A percentile compares a stretch with the other conserved stretches of the same genome.
These are phyloP conservation scores for Orbilia brochopaga DNA, from an alignment of 2,329 filamentous ascomycete genomes.

Conservation along the genomic window DNA sequence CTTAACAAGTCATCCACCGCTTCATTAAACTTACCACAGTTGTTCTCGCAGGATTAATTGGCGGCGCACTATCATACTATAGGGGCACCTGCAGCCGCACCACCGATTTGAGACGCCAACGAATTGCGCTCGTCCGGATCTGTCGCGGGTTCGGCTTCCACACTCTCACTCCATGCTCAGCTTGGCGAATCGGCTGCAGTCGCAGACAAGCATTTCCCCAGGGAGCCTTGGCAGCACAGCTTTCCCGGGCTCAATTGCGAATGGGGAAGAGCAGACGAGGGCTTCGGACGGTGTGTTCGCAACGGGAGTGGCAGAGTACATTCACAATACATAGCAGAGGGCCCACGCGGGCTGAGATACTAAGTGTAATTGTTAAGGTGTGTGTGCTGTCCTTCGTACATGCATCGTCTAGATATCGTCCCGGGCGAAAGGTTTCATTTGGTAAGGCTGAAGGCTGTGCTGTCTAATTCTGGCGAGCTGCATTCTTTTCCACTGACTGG, in stretches of 20 bases:
- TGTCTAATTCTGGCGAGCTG: too few species aligned
- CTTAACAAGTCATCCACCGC: too few species aligned
- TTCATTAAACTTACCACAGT: too few species aligned
- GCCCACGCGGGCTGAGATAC: not conserved
- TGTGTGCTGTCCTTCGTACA: not conserved
- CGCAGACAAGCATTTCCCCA: not conserved
- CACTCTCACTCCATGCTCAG: too few species aligned
- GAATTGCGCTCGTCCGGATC: too few species aligned
- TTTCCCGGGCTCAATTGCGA: not conserved
- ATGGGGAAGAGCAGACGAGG: not conserved
- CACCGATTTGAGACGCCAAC: too few species aligned
- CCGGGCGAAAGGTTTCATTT: not conserved
- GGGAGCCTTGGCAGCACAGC: not conserved
- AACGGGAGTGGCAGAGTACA: not conserved
- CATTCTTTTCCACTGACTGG: not conserved
- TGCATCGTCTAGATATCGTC: too few species aligned
- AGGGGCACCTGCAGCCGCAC: too few species aligned
- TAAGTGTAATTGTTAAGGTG: not conserved
- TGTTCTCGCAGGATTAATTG: too few species aligned
- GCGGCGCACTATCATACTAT: too few species aligned
- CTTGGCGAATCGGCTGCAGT: not conserved
- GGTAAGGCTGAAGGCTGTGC: constrained; percentile 2
- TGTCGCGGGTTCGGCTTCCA: too few species aligned
- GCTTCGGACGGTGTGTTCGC: too few species aligned
- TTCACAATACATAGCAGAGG: not conserved